Conservation (phyloP, 257 asterid species). For the Prunella vulgaris region DNA sequence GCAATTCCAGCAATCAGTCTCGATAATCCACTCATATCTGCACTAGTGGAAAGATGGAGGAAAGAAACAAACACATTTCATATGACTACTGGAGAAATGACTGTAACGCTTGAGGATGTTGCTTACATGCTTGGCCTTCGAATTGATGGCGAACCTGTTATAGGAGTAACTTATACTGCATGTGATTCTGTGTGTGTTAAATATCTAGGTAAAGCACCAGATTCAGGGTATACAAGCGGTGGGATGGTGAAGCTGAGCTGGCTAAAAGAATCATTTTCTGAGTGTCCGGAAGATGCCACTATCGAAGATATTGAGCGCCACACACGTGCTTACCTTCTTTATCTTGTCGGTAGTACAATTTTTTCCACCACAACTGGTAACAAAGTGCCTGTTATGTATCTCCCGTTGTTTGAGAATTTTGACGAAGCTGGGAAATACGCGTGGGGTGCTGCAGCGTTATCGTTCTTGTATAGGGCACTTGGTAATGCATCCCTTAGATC, state of each 20-base stretch:
- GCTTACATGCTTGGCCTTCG: slow-evolving; percentile 88
- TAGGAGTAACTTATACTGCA: slow-evolving; percentile 84
- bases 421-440: slow-evolving; percentile 90
- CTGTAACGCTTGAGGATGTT: slow-evolving; percentile 89
- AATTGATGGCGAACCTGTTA: slow-evolving; percentile 90
- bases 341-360: slow-evolving; percentile 88
- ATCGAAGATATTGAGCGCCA: slow-evolving; percentile 55
- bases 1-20: slow-evolving; percentile 63
- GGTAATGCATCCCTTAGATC: slow-evolving; percentile 95
- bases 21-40: slow-evolving; percentile 94
- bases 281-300: slow-evolving; percentile 66
- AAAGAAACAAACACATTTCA: slow-evolving; percentile 94
- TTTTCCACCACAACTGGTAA: slow-evolving; percentile 97
- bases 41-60: slow-evolving; percentile 96
- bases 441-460: slow-evolving; percentile 94
- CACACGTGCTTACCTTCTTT: slow-evolving; percentile 94
- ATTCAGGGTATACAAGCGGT: slow-evolving; percentile 38
- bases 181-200: slow-evolving; percentile 40
- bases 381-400: slow-evolving; percentile 95
- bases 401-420: slow-evolving; percentile 86
- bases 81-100: slow-evolving; percentile 89
- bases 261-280: slow-evolving; percentile 85
- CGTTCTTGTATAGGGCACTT: slow-evolving; percentile 90
- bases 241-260: slow-evolving; percentile 94
- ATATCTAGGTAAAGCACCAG: slow-evolving; percentile 35